phyloP scores from a whole-genome alignment of 1,284 basidiomycete species.

The Termitomyces sp. region DNA sequence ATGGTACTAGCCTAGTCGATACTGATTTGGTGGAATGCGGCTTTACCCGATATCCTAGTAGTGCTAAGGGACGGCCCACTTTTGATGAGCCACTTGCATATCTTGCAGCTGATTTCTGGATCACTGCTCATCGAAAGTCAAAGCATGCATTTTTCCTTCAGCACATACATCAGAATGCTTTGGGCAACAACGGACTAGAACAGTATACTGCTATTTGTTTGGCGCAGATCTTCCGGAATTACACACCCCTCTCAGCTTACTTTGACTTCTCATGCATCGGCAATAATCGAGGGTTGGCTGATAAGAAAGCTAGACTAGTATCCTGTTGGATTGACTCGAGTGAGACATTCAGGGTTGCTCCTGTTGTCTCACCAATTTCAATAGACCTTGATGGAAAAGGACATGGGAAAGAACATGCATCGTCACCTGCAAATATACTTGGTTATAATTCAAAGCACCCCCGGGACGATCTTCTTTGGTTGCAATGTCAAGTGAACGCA shows the following conservation, averaged over 20 bases:
- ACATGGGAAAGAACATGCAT: background rate
- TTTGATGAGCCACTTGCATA: background rate
- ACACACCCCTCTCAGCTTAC: background rate
- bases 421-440: background rate
- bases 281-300: background rate
- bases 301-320: background rate
- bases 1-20: background rate
- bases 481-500: background rate
- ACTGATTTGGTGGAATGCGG: background rate
- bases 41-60: background rate
- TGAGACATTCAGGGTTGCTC: background rate
- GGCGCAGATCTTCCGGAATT: background rate
- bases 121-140: background rate
- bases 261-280: background rate
- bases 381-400: background rate
- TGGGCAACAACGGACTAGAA: background rate
- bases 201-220: background rate
- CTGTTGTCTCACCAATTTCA: background rate
- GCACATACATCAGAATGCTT: background rate
- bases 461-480: background rate
- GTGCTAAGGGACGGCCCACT: background rate
- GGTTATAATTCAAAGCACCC: background rate
- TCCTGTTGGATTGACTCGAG: background rate
- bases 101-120: background rate
- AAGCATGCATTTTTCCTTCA: background rate